Conservation (phyloP, 202 grass and related monocot genomes). For the Musa balbisiana region DNA sequence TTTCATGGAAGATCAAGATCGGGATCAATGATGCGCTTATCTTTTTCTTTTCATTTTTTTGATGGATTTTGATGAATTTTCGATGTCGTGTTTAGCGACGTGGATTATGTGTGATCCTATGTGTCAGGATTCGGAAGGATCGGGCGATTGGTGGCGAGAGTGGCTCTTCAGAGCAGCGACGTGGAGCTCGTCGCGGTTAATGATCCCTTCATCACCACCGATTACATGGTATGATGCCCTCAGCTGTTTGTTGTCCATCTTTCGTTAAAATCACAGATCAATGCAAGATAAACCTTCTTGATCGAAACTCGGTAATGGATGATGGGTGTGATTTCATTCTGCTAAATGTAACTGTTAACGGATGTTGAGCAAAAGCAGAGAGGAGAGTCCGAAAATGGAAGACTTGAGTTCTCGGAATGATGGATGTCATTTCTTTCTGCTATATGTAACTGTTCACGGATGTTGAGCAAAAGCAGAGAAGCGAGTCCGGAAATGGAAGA, state of each 20-base stretch:
- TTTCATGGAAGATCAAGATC: slow-evolving; percentile 11
- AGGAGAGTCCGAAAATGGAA: too few relatives aligned
- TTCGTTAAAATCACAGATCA: not conserved
- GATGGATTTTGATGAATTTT: not conserved
- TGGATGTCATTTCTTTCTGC: too few relatives aligned
- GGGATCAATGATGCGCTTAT: slow-evolving; percentile 1
- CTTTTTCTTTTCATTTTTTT: not conserved
- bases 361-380: too few relatives aligned
- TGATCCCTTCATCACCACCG: slow-evolving; percentile 14
- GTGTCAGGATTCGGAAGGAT: slow-evolving; percentile 12
- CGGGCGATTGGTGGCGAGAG: slow-evolving; percentile 9
- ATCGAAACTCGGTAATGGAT: not conserved
- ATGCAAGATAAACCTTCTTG: not conserved
- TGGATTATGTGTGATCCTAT: not conserved
- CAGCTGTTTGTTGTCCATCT: too few relatives aligned
- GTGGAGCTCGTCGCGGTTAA: slow-evolving; percentile 14
- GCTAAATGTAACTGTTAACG: too few relatives aligned
- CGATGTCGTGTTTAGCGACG: too few relatives aligned
- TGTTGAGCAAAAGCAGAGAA: too few relatives aligned
- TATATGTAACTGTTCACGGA: too few relatives aligned
- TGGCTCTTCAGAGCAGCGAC: not conserved
- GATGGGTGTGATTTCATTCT: too few relatives aligned
- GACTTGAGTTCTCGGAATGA: too few relatives aligned
- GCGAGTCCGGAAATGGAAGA: too few relatives aligned
- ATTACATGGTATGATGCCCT: slow-evolving; percentile 11